Conservation (phyloP, 805 yeast species). For the Candida parachauliodes region DNA sequence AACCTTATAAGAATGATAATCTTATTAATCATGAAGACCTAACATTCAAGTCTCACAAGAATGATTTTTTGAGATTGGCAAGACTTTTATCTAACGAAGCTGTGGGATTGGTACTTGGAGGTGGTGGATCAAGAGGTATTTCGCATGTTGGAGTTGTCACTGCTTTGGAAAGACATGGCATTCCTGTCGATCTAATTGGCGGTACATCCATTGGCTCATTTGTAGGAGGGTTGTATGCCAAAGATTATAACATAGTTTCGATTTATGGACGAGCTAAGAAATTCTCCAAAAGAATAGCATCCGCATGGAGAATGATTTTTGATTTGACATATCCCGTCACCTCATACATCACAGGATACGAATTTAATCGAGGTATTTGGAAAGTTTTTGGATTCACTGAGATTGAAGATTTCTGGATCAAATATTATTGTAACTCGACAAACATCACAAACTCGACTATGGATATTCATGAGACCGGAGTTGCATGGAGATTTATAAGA, state of each 20-base stretch:
- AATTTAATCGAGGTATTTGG: slow-evolving; percentile 97
- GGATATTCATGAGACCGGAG: slow-evolving; percentile 91
- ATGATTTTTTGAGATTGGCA: slow-evolving; percentile 86
- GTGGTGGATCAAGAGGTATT: slow-evolving; percentile 96
- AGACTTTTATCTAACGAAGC: slow-evolving; percentile 89
- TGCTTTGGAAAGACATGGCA: slow-evolving; percentile 87
- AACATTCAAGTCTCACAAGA: slow-evolving; percentile 56
- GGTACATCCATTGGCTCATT: slow-evolving; percentile 97
- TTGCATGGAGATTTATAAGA: slow-evolving; percentile 91
- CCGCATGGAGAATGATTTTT: slow-evolving; percentile 77
- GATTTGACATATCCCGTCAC: slow-evolving; percentile 93
- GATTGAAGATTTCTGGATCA: slow-evolving; percentile 95
- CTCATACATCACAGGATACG: slow-evolving; percentile 95
- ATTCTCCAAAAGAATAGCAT: slow-evolving; percentile 76
- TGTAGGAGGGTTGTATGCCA: slow-evolving; percentile 92
- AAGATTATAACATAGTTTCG: slow-evolving; percentile 86
- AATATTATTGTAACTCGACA: slow-evolving; percentile 85
- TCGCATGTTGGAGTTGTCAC: slow-evolving; percentile 89
- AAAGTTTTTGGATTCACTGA: slow-evolving; percentile 88
- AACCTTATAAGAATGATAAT: slow-evolving; percentile 20
- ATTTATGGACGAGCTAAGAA: slow-evolving; percentile 86
- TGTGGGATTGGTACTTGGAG: slow-evolving; percentile 91
- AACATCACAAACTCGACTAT: slow-evolving; percentile 91
- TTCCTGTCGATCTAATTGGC: slow-evolving; percentile 90
- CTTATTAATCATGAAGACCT: not conserved